These are phyloP conservation scores for Neurospora sp. DNA, from an alignment of 495 filamentous ascomycete species.

Conservation along the genomic window DNA sequence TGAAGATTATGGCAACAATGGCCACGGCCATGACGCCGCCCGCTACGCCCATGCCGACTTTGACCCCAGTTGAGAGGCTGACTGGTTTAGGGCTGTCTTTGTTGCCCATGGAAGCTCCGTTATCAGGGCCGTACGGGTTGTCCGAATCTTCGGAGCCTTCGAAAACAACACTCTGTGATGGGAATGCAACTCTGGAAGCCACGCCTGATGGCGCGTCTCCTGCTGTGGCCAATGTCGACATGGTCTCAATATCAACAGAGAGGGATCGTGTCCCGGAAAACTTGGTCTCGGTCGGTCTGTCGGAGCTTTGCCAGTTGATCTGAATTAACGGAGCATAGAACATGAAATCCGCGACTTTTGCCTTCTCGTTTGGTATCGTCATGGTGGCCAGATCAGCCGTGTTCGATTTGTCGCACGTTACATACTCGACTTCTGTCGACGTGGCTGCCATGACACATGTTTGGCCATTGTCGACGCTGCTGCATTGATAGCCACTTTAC, in stretches of 20 bases:
- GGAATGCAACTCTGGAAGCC: neutral
- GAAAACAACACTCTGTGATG: neutral
- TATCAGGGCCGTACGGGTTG: neutral
- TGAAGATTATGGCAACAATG: conserved; percentile 6
- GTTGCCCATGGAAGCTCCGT: neutral
- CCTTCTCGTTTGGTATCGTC: conserved; percentile 15
- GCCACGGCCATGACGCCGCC: conserved; percentile 11
- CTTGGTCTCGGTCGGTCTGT: conserved; percentile 4
- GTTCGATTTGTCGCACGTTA: conserved; percentile 19
- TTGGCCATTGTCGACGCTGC: conserved; percentile 22
- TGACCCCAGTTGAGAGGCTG: conserved; percentile 7
- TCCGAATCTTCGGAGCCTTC: too few relatives aligned
- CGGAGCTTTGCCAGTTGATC: conserved; percentile 26
- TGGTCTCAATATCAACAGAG: conserved; percentile 5
- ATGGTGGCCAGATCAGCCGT: conserved; percentile 7
- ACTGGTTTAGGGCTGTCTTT: neutral
- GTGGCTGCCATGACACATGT: conserved; percentile 21
- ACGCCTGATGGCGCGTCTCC: neutral
- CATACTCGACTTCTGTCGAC: conserved; percentile 15
- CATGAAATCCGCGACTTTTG: conserved; percentile 16
- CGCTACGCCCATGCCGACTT: conserved; percentile 16
- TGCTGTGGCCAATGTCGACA: conserved; percentile 3
- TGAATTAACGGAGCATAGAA: conserved; percentile 27
- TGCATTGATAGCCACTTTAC: conserved; percentile 22
- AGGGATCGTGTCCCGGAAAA: neutral